Percentiles rank a stretch among this genome's conserved stretches.
These are phyloP conservation scores for Chytriomyces sp. DNA, from an alignment of 192 early-diverging fungal genomes.

Conservation along the genomic window DNA sequence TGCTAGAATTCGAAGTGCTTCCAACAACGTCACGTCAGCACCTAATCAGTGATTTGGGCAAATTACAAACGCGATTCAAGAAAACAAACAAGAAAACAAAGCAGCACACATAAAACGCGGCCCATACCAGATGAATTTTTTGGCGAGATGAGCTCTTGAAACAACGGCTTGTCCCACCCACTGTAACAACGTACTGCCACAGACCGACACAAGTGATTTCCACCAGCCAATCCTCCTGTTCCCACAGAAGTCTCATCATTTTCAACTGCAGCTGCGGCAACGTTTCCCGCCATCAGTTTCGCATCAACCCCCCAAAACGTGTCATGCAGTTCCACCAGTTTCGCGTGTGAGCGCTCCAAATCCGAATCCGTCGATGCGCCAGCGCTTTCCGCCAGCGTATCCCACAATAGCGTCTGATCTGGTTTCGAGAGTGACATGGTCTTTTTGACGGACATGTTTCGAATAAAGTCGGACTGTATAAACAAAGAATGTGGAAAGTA, in stretches of 20 bases:
- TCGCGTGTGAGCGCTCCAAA: background rate
- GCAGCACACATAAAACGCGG: constrained; percentile 1
- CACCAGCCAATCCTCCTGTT: background rate
- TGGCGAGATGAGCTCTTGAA: constrained; percentile 66
- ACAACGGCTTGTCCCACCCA: constrained; percentile 59
- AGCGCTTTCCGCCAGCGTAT: constrained; percentile 66
- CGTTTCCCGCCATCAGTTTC: constrained; percentile 51
- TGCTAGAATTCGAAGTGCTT: constrained; percentile 26
- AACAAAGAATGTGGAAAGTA: too few relatives aligned
- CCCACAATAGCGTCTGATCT: constrained; percentile 83
- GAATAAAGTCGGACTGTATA: constrained; percentile 77
- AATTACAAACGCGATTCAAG: too few relatives aligned
- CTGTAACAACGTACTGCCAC: constrained; percentile 68
- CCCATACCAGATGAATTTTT: constrained; percentile 52
- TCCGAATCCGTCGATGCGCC: background rate
- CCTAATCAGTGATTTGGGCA: constrained; percentile 6
- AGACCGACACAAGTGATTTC: constrained; percentile 27
- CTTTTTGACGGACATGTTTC: constrained; percentile 80
- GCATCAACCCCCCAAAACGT: constrained; percentile 70
- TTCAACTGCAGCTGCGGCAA: background rate
- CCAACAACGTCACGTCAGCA: constrained; percentile 28
- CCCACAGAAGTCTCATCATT: background rate
- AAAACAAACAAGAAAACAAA: constrained; percentile 17
- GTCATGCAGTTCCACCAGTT: constrained; percentile 24
- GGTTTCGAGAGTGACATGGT: constrained; percentile 85